phyloP scores from a whole-genome alignment of 177 flowering plant species.

The Vitis hybrid region DNA sequence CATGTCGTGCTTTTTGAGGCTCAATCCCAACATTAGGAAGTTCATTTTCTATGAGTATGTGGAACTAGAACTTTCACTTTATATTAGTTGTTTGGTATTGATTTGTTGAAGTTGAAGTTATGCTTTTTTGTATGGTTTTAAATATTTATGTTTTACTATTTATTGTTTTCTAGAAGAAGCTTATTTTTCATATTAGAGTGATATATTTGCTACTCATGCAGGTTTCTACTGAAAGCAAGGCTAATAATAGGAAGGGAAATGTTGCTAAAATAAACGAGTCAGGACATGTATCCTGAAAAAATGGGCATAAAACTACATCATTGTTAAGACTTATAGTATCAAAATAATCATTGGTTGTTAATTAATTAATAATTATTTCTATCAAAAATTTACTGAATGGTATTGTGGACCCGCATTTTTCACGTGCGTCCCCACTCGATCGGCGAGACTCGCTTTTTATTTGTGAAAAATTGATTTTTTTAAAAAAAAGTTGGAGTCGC shows the following conservation, averaged over 20 bases:
- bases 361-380: background rate
- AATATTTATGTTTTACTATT: background rate
- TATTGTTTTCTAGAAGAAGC: background rate
- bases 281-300: conserved; percentile 51
- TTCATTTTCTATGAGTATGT: no score
- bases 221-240: conserved; percentile 73
- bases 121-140: background rate
- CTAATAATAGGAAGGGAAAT: conserved; percentile 46
- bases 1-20: no score
- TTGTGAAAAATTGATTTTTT: no score
- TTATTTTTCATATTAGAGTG: background rate
- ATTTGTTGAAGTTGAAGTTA: no score
- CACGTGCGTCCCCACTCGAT: no score
- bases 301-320: conserved; percentile 38
- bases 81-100: no score
- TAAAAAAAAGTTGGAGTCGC: no score
- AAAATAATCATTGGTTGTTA: conserved; percentile 7
- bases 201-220: conserved; percentile 22
- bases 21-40: no score
- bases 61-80: no score
- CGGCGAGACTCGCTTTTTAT: no score
- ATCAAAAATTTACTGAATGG: conserved; percentile 2
- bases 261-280: conserved; percentile 34
- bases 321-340: conserved; percentile 79
- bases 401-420: no score